Conservation (phyloP, 441 rosid species). For the Mallotus japonicus region DNA sequence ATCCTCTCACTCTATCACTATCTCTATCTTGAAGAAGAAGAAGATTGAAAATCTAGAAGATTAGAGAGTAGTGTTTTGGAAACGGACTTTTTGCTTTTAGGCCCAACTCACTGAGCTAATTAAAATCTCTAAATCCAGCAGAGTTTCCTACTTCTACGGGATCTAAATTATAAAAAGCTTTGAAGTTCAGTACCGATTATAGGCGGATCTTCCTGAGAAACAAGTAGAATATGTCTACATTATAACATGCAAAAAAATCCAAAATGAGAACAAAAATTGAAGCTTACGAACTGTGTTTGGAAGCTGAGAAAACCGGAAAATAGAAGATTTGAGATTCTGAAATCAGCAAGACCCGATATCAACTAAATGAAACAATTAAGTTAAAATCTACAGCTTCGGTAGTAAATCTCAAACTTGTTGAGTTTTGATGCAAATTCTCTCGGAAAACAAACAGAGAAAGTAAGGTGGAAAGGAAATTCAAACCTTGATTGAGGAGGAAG, state of each 20-base stretch:
- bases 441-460: constrained; percentile 19
- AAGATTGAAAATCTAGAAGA: no score
- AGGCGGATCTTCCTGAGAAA: not conserved
- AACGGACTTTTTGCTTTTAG: no score
- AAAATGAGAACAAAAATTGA: not conserved
- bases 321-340: not conserved
- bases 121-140: not conserved
- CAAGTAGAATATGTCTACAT: no score
- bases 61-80: no score
- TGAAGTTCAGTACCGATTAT: not conserved
- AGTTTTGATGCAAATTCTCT: not conserved
- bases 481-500: constrained; percentile 84
- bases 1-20: no score
- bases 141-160: not conserved
- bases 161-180: not conserved
- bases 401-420: not conserved
- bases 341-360: not conserved
- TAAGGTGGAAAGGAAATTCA: constrained; percentile 20
- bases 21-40: no score
- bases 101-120: no score
- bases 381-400: no score
- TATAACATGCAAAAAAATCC: not conserved
- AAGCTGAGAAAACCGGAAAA: not conserved
- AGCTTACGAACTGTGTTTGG: not conserved
- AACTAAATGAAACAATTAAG: not conserved